These are phyloP conservation scores for Cerrena zonata DNA, from an alignment of 1,284 basidiomycete species.

Conservation along the genomic window DNA sequence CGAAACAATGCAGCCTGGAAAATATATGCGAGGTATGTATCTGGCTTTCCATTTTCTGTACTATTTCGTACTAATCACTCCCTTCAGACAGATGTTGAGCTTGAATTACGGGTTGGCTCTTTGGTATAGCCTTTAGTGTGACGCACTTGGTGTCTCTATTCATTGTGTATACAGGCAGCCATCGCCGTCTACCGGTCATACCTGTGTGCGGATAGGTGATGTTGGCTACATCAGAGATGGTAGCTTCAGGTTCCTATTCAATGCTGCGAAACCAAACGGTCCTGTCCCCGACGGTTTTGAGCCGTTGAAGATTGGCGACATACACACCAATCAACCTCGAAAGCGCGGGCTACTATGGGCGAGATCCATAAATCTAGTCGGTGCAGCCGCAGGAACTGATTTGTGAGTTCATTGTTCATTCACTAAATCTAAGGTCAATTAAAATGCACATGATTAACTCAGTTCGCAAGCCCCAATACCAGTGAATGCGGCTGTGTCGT, in stretches of 20 bases:
- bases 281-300: constrained; percentile 7
- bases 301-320: not conserved
- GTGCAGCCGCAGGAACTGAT: not conserved
- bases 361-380: not conserved
- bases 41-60: not conserved
- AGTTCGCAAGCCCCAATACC: not conserved
- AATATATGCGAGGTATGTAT: not conserved
- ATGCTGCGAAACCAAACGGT: not conserved
- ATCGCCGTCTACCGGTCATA: not conserved
- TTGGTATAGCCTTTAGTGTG: not conserved
- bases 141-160: too few species aligned
- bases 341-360: not conserved
- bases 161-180: not conserved
- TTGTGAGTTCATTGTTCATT: not conserved
- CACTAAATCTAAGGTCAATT: not conserved
- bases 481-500: not conserved
- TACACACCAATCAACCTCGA: not conserved
- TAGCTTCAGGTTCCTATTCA: constrained; percentile 6
- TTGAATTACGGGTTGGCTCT: not conserved
- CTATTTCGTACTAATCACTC: not conserved
- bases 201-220: constrained; percentile 6
- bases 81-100: not conserved
- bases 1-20: not conserved
- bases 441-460: not conserved
- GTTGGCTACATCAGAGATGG: constrained; percentile 9